A percentile compares a stretch with the other conserved stretches of the same genome.
phyloP scores from a whole-genome alignment of 129 eudicot species.

The Flaveria trinervia region DNA sequence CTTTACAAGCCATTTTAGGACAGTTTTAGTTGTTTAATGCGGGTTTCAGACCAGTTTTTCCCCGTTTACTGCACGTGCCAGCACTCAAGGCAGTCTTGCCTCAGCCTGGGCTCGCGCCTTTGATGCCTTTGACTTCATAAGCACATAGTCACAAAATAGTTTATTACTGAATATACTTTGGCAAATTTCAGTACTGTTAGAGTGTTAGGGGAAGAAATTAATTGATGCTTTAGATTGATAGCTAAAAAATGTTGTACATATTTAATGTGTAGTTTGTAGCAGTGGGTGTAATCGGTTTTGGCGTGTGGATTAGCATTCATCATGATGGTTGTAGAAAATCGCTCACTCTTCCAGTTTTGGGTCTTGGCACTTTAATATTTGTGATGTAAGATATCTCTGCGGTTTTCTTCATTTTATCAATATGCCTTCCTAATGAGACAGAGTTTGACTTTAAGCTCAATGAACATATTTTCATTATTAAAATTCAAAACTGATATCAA shows the following conservation, averaged over 20 bases:
- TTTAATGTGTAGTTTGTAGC: constrained; percentile 63
- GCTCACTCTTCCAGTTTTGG: constrained; percentile 86
- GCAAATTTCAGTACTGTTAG: background rate
- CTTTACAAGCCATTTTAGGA: no score
- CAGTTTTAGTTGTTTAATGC: no score
- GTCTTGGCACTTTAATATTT: constrained; percentile 77
- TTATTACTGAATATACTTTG: background rate
- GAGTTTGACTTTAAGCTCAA: background rate
- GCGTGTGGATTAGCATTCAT: constrained; percentile 86
- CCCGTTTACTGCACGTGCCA: no score
- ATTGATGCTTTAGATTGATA: constrained; percentile 7
- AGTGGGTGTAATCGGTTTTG: constrained; percentile 76
- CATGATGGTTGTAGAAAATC: constrained; percentile 84
- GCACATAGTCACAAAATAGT: background rate
- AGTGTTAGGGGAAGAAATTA: background rate
- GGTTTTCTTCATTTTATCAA: constrained; percentile 1
- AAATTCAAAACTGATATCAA: background rate
- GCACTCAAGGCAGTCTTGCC: no score
- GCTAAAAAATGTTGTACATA: background rate
- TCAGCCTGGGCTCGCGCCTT: no score
- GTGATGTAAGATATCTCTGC: constrained; percentile 49
- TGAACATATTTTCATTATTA: background rate
- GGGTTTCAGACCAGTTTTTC: no score
- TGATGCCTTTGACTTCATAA: no score
- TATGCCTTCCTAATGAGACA: background rate